These are phyloP conservation scores for Aspergillus sp. DNA, from an alignment of 2,329 filamentous ascomycete species.

Conservation along the genomic window DNA sequence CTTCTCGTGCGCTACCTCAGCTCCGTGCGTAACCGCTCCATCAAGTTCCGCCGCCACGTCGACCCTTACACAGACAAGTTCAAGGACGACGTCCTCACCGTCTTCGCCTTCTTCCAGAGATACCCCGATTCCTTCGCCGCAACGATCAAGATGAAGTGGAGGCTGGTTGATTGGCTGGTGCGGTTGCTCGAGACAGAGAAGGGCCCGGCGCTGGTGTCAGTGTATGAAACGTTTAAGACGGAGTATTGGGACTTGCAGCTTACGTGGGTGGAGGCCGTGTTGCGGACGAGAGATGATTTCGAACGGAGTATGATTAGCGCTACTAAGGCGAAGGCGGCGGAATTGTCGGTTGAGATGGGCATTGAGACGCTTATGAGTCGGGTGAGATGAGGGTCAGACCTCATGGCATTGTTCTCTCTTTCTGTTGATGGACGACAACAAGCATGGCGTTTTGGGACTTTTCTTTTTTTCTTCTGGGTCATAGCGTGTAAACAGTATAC, in stretches of 20 bases:
- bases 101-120: slow-evolving; percentile 77
- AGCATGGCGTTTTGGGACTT: slow-evolving; percentile 13
- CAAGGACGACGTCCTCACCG: slow-evolving; percentile 82
- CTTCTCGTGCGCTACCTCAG: slow-evolving; percentile 78
- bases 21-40: slow-evolving; percentile 78
- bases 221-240: slow-evolving; percentile 75
- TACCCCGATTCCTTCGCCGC: slow-evolving; percentile 62
- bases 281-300: slow-evolving; percentile 84
- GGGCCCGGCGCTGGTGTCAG: slow-evolving; percentile 61
- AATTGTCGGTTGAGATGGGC: slow-evolving; percentile 70
- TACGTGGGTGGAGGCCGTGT: slow-evolving; percentile 87
- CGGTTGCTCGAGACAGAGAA: slow-evolving; percentile 67
- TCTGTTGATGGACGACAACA: slow-evolving; percentile 4
- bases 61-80: slow-evolving; percentile 91
- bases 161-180: slow-evolving; percentile 77
- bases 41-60: slow-evolving; percentile 67
- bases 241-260: slow-evolving; percentile 92
- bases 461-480: not conserved
- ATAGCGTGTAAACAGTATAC: too few species aligned
- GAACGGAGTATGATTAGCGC: slow-evolving; percentile 80
- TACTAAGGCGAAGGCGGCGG: slow-evolving; percentile 81
- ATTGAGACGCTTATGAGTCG: slow-evolving; percentile 91
- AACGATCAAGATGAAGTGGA: slow-evolving; percentile 83
- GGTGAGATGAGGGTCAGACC: slow-evolving; percentile 53
- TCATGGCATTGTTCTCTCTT: not conserved